Conservation (phyloP, 2,329 filamentous ascomycete species). For the Pseudogymnoascus sp. region DNA sequence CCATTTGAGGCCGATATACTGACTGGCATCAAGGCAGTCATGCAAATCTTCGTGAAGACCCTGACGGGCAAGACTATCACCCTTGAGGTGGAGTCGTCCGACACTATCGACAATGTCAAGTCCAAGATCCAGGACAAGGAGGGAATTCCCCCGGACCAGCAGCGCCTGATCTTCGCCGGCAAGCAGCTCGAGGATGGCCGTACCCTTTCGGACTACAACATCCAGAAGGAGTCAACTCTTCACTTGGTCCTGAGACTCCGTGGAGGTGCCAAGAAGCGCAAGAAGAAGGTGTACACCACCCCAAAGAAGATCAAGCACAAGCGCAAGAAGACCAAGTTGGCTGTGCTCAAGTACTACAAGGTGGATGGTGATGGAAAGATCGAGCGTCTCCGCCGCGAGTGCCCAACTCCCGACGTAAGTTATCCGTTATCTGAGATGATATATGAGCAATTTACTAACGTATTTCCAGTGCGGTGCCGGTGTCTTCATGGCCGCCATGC, state of each 20-base stretch:
- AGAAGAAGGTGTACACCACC: slow-evolving; percentile 99
- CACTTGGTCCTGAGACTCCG: slow-evolving; percentile 96
- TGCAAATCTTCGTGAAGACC: slow-evolving; percentile 72
- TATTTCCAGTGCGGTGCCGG: slow-evolving; percentile 80
- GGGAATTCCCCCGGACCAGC: slow-evolving; percentile 97
- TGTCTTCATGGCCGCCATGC: slow-evolving; percentile 99
- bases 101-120: slow-evolving; percentile 99
- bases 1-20: not conserved
- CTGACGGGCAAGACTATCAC: slow-evolving; percentile 99
- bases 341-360: slow-evolving; percentile 99
- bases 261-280: slow-evolving; percentile 99
- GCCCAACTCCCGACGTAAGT: slow-evolving; percentile 80
- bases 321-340: slow-evolving; percentile 99
- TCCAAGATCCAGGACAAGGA: slow-evolving; percentile 99
- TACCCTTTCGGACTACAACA: slow-evolving; percentile 99
- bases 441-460: slow-evolving; percentile 30
- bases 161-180: slow-evolving; percentile 98
- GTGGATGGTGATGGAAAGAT: slow-evolving; percentile 99
- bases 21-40: slow-evolving; percentile 42
- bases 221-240: slow-evolving; percentile 99
- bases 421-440: not conserved
- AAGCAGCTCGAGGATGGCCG: slow-evolving; percentile 99
- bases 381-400: slow-evolving; percentile 97
- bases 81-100: slow-evolving; percentile 99
- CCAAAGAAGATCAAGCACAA: slow-evolving; percentile 99